Evolutionary conservation across 139 green algal species (phyloP), one percentile per base, ranked within the genome.

Genomic region (Tetradesmus lagerheimii): DNA sequence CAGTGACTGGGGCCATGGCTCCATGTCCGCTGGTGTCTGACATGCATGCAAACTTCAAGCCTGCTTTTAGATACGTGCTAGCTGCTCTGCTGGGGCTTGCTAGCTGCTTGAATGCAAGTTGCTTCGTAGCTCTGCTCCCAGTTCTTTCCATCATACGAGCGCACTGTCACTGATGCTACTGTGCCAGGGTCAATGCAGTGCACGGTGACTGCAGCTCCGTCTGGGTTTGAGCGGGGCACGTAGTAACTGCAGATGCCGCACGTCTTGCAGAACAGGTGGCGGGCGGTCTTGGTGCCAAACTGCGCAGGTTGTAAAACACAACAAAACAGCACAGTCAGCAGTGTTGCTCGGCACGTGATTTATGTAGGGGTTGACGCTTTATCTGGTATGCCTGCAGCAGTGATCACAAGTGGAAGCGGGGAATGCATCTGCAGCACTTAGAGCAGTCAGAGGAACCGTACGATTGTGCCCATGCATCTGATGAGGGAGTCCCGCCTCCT

Each of bases 261-360:
- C 8, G 45, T 78, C 64, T 90, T 92, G 83, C 94, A 95, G 53
- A 94, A 95, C 5, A 92, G 34, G 87, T 96, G 94, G 76, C 75
- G 76, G 0, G 93, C 93, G 18, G 86, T 89, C 27, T 88, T 64
- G 0, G 90, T 96, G 74, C 83, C 86, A 86, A 95, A 95, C 76
- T 92, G 90, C 90, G 12, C 29, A 67, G 66, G 67, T 75, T 25
- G 38, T n/a, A 18, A 45, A 1, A 87, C 62, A 83, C 18, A 31
- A 47, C 29, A 83, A 9, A 50, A 39, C n/a, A 85, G 31, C 76
- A 64, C 53, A 5, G 12, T 8, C 35, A 85, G 11, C 23, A 90
- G 47, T n/a, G n/a, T n/a, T n/a, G n/a, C n/a, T n/a, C n/a, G n/a
- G n/a, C n/a, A n/a, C n/a, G n/a, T n/a, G n/a, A n/a, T n/a, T n/a